A percentile compares a stretch with the other conserved stretches of the same genome.
These are phyloP conservation scores for Penicillium sp. DNA, from an alignment of 2,329 filamentous ascomycete genomes.

Conservation along the genomic window DNA sequence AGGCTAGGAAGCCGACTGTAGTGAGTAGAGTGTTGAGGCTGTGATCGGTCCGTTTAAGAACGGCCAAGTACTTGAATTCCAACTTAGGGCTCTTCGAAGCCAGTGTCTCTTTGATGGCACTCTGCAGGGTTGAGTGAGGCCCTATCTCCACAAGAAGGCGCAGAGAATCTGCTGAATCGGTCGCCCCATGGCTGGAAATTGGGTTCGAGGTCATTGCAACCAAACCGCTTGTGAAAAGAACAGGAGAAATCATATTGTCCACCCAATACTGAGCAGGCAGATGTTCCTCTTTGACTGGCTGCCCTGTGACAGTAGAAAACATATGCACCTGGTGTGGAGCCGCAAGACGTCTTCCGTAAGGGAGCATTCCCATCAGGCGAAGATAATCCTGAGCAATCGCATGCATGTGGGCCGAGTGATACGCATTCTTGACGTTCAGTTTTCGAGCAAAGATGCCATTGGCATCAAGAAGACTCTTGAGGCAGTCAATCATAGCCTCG, in stretches of 20 bases:
- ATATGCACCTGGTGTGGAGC: constrained; percentile 18
- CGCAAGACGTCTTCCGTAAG: constrained; percentile 7
- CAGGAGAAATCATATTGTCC: constrained; percentile 32
- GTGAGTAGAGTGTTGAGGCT: constrained; percentile 18
- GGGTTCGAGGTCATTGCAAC: constrained; percentile 7
- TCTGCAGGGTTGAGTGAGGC: constrained; percentile 30
- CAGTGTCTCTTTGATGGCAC: constrained; percentile 29
- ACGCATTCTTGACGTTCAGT: constrained; percentile 31
- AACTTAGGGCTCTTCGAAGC: background rate
- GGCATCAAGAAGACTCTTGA: constrained; percentile 21
- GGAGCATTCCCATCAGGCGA: constrained; percentile 19
- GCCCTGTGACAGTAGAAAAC: constrained; percentile 27
- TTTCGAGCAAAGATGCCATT: constrained; percentile 28
- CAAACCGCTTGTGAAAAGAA: constrained; percentile 27
- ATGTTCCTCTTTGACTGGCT: constrained; percentile 12
- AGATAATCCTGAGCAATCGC: constrained; percentile 26
- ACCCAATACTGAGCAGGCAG: constrained; percentile 30
- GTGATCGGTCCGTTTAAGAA: constrained; percentile 25
- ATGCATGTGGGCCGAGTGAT: constrained; percentile 31
- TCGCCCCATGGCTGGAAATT: background rate
- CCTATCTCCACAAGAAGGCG: constrained; percentile 32
- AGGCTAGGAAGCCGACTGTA: constrained; percentile 20
- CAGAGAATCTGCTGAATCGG: background rate
- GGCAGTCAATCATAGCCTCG: constrained; percentile 23
- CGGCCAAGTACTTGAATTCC: constrained; percentile 21